Evolutionary conservation across 129 eudicot genomes (phyloP).

Genomic region (Flaveria trinervia): DNA sequence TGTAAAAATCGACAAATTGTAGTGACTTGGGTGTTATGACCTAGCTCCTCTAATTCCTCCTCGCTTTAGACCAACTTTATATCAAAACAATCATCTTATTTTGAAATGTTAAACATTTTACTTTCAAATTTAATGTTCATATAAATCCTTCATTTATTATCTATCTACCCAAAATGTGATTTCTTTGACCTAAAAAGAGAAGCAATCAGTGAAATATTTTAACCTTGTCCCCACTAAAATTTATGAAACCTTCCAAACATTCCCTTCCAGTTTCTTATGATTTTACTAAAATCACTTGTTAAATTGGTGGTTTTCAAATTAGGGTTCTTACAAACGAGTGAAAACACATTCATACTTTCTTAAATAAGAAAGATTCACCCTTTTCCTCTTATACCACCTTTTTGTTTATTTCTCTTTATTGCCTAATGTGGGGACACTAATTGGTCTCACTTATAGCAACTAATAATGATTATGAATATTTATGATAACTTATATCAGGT

Average conservation of each 20-base stretch:
- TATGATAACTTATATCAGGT: conserved; percentile 32
- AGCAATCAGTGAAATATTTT: conserved; percentile 9
- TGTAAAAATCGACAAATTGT: too few relatives aligned
- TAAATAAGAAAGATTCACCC: not conserved
- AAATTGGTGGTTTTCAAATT: not conserved
- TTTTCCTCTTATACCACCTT: conserved; percentile 32
- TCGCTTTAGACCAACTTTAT: not conserved
- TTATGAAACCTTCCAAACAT: not conserved
- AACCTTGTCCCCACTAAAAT: conserved; percentile 5
- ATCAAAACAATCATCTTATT: not conserved
- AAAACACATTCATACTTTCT: conserved; percentile 16
- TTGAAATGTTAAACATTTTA: not conserved
- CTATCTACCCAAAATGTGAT: conserved; percentile 3
- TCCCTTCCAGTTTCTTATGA: not conserved
- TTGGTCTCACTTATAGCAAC: conserved; percentile 38
- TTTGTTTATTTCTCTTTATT: conserved; percentile 34
- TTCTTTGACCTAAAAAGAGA: conserved; percentile 27
- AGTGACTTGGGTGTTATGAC: too few relatives aligned
- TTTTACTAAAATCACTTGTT: conserved; percentile 8
- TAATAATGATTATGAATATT: not conserved
- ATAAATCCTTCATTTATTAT: not conserved
- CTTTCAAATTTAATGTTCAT: not conserved
- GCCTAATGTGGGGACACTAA: conserved; percentile 34
- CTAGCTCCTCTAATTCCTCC: too few relatives aligned
- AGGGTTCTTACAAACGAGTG: conserved; percentile 12